Conservation (phyloP, 495 filamentous ascomycete species). For the Xylona heveae region DNA sequence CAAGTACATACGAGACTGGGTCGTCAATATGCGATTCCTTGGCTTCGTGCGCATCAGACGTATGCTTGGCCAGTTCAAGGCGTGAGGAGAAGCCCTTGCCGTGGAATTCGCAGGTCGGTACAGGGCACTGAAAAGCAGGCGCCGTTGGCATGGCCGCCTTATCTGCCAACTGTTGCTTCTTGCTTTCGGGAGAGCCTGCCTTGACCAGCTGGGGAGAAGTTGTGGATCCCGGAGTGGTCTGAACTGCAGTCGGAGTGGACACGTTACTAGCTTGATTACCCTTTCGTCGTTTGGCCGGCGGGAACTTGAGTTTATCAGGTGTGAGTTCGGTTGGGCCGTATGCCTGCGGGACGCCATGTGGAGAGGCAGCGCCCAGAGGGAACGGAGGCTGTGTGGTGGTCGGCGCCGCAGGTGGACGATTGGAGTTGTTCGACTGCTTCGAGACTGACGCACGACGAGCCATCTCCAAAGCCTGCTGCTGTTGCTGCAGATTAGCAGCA, state of each 20-base stretch:
- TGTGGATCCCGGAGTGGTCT: conserved; percentile 6
- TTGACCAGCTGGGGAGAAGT: conserved; percentile 16
- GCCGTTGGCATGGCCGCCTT: conserved; percentile 14
- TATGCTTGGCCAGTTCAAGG: conserved; percentile 24
- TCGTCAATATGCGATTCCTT: conserved; percentile 22
- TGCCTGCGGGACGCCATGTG: conserved; percentile 18
- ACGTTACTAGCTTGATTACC: conserved; percentile 20
- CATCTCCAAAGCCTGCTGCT: conserved; percentile 2
- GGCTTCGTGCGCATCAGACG: conserved; percentile 23
- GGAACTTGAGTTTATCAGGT: conserved; percentile 36
- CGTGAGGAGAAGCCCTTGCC: conserved; percentile 24
- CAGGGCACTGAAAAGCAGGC: conserved; percentile 20
- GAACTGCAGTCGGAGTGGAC: conserved; percentile 15
- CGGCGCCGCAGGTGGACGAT: conserved; percentile 2
- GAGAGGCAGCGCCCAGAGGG: conserved; percentile 4
- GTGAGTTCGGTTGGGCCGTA: conserved; percentile 26
- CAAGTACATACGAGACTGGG: conserved; percentile 23
- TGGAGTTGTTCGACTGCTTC: background rate
- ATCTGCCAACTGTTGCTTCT: conserved; percentile 10
- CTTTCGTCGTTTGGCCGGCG: conserved; percentile 37
- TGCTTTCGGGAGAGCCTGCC: conserved; percentile 17
- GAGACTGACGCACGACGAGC: conserved; percentile 1
- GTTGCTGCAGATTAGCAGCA: conserved; percentile 4
- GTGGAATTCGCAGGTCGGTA: conserved; percentile 23
- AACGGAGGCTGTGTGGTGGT: conserved; percentile 6